phyloP scores from a whole-genome alignment of 2,329 filamentous ascomycete genomes.

The Paraconiothyrium sp. region DNA sequence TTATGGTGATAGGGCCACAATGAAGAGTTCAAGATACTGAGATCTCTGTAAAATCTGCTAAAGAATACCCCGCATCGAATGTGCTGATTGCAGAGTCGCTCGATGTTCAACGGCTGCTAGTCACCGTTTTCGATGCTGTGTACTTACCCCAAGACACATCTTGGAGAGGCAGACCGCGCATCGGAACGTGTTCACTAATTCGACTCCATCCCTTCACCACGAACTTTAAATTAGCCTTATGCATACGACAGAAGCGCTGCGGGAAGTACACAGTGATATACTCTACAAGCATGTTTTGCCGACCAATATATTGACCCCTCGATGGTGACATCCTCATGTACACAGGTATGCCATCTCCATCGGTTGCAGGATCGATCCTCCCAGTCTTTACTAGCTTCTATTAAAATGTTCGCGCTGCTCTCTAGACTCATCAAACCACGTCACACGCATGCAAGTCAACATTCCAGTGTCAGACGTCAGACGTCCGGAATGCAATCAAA shows the following conservation, averaged over 20 bases:
- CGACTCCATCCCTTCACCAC: too few species aligned
- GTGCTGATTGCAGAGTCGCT: too few species aligned
- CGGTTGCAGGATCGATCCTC: not conserved
- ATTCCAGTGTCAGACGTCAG: constrained; percentile 6
- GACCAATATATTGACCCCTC: not conserved
- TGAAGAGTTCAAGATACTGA: too few species aligned
- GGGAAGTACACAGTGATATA: not conserved
- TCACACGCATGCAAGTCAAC: not conserved
- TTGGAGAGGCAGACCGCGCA: too few species aligned
- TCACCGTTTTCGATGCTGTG: too few species aligned
- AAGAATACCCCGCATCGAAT: too few species aligned
- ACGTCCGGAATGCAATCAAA: constrained; percentile 3
- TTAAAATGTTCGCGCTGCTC: not conserved
- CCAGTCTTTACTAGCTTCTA: not conserved
- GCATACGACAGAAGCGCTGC: not conserved
- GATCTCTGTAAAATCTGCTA: too few species aligned
- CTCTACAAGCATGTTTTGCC: not conserved
- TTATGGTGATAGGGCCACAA: not conserved
- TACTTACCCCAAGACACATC: too few species aligned
- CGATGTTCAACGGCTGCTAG: too few species aligned
- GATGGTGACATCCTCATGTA: not conserved
- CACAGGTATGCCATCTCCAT: not conserved
- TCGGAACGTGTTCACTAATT: too few species aligned
- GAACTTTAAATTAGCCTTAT: not conserved
- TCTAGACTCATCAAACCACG: not conserved